Evolutionary conservation across 2,329 filamentous ascomycete genomes (phyloP).

Genomic region (Pseudopyricularia cyperi): DNA sequence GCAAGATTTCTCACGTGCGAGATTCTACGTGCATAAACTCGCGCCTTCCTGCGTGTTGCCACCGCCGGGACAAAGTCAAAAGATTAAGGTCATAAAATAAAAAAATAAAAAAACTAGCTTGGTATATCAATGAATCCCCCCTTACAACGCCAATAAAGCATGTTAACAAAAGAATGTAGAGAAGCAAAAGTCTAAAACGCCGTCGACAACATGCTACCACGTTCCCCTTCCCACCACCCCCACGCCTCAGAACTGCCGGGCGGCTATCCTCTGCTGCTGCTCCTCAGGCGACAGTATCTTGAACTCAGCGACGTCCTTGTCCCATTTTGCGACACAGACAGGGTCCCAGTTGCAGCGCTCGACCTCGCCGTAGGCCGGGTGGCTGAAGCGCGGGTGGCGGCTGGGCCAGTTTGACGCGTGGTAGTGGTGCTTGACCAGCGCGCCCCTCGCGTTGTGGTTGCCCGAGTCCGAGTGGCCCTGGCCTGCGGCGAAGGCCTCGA

Average conservation of each 20-base stretch:
- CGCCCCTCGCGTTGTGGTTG: slow-evolving; percentile 51
- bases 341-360: slow-evolving; percentile 58
- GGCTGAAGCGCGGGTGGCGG: slow-evolving; percentile 50
- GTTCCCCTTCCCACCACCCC: not conserved
- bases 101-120: too few relatives aligned
- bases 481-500: slow-evolving; percentile 60
- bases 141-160: too few relatives aligned
- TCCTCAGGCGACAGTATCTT: slow-evolving; percentile 45
- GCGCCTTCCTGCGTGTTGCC: too few relatives aligned
- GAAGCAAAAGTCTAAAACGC: too few relatives aligned
- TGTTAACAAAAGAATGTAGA: too few relatives aligned
- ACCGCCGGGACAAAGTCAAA: too few relatives aligned
- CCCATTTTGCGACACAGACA: slow-evolving; percentile 53
- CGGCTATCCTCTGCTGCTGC: slow-evolving; percentile 32
- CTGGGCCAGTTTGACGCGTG: slow-evolving; percentile 62
- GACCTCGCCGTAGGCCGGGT: slow-evolving; percentile 57
- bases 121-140: too few relatives aligned
- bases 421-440: slow-evolving; percentile 62
- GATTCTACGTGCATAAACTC: too few relatives aligned
- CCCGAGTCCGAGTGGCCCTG: slow-evolving; percentile 63
- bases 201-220: too few relatives aligned
- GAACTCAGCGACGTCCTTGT: slow-evolving; percentile 48
- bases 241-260: not conserved
- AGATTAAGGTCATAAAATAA: not conserved
- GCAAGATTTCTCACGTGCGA: too few relatives aligned